Conservation (phyloP, 2,329 filamentous ascomycete species). For the Ascochyta rabiei region DNA sequence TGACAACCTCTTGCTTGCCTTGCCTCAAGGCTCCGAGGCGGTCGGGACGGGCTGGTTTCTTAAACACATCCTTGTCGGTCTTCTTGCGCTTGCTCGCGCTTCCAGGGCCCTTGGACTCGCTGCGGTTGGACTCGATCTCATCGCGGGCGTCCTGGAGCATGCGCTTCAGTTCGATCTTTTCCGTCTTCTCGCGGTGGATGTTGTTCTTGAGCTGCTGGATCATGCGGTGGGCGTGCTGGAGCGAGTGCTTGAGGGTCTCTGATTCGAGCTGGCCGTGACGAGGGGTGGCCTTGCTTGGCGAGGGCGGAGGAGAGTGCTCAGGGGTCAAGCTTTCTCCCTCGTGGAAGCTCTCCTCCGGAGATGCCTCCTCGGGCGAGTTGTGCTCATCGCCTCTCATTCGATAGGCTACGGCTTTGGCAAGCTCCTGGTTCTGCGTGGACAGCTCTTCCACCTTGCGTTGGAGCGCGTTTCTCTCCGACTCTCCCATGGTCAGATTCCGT, state of each 20-base stretch:
- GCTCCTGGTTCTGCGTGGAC: conserved; percentile 85
- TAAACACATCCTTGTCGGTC: conserved; percentile 65
- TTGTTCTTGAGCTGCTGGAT: conserved; percentile 95
- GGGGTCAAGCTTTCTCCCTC: conserved; percentile 72
- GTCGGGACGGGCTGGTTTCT: conserved; percentile 76
- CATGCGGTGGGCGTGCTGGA: conserved; percentile 93
- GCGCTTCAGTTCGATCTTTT: conserved; percentile 93
- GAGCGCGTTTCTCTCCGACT: conserved; percentile 77
- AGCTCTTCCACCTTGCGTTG: conserved; percentile 89
- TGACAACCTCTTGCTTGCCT: conserved; percentile 75
- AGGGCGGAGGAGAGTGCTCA: conserved; percentile 88
- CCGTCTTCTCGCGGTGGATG: conserved; percentile 96
- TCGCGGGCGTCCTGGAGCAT: conserved; percentile 95
- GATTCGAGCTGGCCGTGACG: conserved; percentile 91
- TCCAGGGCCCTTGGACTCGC: conserved; percentile 54
- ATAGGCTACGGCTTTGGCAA: conserved; percentile 81
- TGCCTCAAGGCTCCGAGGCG: conserved; percentile 76
- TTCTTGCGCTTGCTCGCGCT: conserved; percentile 63
- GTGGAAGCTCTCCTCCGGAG: conserved; percentile 48
- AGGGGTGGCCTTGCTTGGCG: conserved; percentile 88
- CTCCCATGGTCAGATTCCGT: conserved; percentile 76
- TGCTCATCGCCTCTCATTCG: conserved; percentile 70
- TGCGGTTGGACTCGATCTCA: conserved; percentile 75
- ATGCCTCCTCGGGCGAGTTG: conserved; percentile 62
- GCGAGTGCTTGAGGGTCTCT: conserved; percentile 91